A percentile compares a stretch with the other conserved stretches of the same genome.
Conservation (phyloP, 1,284 basidiomycete species). For the Tilletia caries region DNA sequence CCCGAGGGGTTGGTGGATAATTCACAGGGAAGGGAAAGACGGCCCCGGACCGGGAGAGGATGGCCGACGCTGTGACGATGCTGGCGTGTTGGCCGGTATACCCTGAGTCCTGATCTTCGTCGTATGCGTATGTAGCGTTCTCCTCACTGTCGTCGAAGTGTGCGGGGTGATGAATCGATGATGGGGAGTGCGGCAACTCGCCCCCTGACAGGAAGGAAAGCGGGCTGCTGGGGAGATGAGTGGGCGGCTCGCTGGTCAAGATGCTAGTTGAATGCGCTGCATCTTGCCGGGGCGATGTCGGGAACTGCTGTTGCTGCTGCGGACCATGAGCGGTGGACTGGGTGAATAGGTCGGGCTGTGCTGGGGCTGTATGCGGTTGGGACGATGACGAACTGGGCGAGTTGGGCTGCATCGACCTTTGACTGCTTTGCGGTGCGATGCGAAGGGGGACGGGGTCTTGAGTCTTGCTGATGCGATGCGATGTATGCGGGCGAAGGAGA, state of each 20-base stretch:
- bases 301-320: background rate
- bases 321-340: too few relatives aligned
- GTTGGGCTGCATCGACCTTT: too few relatives aligned
- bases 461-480: too few relatives aligned
- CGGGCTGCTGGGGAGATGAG: background rate
- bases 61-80: constrained; percentile 37
- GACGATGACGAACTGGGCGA: too few relatives aligned
- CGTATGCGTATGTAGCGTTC: too few relatives aligned
- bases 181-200: background rate
- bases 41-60: constrained; percentile 38
- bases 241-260: background rate
- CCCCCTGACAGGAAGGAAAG: background rate
- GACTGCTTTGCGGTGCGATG: too few relatives aligned
- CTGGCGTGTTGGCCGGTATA: background rate
- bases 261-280: background rate
- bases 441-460: too few relatives aligned
- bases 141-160: too few relatives aligned
- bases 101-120: background rate
- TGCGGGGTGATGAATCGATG: too few relatives aligned
- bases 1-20: background rate
- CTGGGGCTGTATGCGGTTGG: too few relatives aligned
- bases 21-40: background rate
- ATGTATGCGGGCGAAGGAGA: too few relatives aligned
- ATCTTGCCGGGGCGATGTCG: background rate
- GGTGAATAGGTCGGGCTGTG: too few relatives aligned